Evolutionary conservation across 1,284 basidiomycete species (phyloP), one percentile per base, ranked within the genome.

Genomic region (Melanopsichium pennsylvanicum): DNA sequence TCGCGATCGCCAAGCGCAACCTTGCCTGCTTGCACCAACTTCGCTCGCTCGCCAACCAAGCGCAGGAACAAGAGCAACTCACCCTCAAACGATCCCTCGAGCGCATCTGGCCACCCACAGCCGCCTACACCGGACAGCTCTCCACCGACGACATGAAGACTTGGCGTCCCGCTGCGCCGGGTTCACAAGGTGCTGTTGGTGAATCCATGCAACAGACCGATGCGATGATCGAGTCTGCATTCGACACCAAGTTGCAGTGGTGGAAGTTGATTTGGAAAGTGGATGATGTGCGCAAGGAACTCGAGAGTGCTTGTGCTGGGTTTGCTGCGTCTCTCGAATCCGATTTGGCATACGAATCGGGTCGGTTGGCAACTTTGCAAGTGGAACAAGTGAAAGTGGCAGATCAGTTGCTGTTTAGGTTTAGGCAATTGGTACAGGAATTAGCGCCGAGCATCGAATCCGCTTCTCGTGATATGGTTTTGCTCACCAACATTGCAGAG

Each of bases 181-280:
- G 57, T 9, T 59, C 57, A 23, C 25, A 5, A 16, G 64, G 62
- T 15, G 61, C 61, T 2, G 62, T 61, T 11, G 56, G 55, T 19
- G 46, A 57, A 26, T 52, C 57, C 9, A 50, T 59, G 44, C 47
- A 50, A 26, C 19, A 58, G 45, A 58, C 70, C 6, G 54, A 45
- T 32, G 39, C 55, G 2, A 19, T 48, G 41, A 51, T 78, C 40
- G 72, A 74, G 27, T 34, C 42, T 4, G 70, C 75, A 4, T 63
- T 78, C 13, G 54, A 61, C 15, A 23, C 25, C 9, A 59, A 64
- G 16, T 51, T 78, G 51, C 63, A 76, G 34, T 78, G 76, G 76
- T 78, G 75, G 75, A 71, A 70, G 47, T 47, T 78, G 12, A 34
- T 66, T 6, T 74, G 75, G 70, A 75, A 73, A 41, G 67, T 76